Base-by-base conservation (phyloP, 2,329 filamentous ascomycete species). In the Furcasterigmium furcatum region DNA sequence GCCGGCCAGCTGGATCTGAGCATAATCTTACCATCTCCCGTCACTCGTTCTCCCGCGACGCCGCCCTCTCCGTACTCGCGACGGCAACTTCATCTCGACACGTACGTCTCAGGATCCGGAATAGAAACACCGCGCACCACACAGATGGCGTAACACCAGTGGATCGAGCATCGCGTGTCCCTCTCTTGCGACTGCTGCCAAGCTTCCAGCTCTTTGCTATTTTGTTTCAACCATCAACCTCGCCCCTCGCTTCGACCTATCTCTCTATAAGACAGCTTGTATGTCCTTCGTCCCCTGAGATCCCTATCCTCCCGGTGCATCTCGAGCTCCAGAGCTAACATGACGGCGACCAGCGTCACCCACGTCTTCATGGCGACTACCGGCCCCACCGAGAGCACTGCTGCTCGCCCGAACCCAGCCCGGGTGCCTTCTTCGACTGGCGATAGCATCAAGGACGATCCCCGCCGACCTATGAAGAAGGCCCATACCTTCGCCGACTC, bases 281-380 rank as follows among this genome's bases (percentile, higher is more conserved):
- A 36, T n/a, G 30, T n/a, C n/a, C n/a, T n/a, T n/a, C n/a, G n/a
- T n/a, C n/a, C n/a, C n/a, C n/a, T n/a, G n/a, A n/a, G n/a, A n/a
- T n/a, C n/a, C n/a, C n/a, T n/a, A n/a, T n/a, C n/a, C 30, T 32
- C 13, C 30, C 14, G 14, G 14, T 32, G 13, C 30, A 32, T 32
- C 30, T n/a, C 30, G 7, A 14, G 30, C 9, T 27, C 21, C 12
- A 38, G 20, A 38, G 30, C 34, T 36, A 36, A 36, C 34, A 36
- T 36, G 34, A 42, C 49, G 46, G 38, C 50, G 39, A 45, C 40
- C 36, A 52, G 46, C 25, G 45, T 44, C 14, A 46, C 48, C 19
- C 40, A 46, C 39, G 46, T 20, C 36, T 52, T 52, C 54, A 70
- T 70, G 66, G 58, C 65, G 49, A 56, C 65, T 44, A 57, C 49